Conservation (phyloP, 2,329 filamentous ascomycete species). For the Trichoderma endophyticum region DNA sequence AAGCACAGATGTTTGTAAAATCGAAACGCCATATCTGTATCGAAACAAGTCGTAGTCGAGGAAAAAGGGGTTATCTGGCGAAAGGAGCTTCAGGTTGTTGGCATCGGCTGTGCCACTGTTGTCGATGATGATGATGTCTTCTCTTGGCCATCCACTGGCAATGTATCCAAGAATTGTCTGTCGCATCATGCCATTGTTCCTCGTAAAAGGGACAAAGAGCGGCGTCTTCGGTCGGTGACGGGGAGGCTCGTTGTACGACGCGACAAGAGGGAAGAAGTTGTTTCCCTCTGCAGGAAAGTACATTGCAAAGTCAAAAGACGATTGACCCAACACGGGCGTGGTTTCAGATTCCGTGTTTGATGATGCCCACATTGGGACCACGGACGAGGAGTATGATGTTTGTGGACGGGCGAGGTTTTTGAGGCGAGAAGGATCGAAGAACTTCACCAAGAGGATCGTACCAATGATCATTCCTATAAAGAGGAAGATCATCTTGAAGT, state of each 20-base stretch:
- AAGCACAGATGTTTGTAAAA: slow-evolving; percentile 8
- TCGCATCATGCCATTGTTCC: slow-evolving; percentile 14
- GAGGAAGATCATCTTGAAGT: background rate
- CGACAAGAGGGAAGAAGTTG: slow-evolving; percentile 16
- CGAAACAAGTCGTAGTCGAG: slow-evolving; percentile 14
- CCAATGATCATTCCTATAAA: background rate
- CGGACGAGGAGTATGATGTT: background rate
- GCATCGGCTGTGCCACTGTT: slow-evolving; percentile 15
- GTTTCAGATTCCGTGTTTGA: background rate
- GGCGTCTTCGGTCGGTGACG: slow-evolving; percentile 14
- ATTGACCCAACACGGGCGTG: background rate
- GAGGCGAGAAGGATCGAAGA: background rate
- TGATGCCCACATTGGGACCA: background rate
- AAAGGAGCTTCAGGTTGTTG: slow-evolving; percentile 5
- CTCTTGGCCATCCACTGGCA: slow-evolving; percentile 10
- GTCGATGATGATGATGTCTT: slow-evolving; percentile 15
- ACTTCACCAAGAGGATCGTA: background rate
- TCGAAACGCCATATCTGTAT: slow-evolving; percentile 16
- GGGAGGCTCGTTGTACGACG: slow-evolving; percentile 14
- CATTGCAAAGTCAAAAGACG: background rate
- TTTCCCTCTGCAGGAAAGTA: slow-evolving; percentile 11
- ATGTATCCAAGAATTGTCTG: slow-evolving; percentile 11
- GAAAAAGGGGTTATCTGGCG: slow-evolving; percentile 2
- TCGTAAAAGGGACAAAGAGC: slow-evolving; percentile 13
- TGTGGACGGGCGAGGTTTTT: background rate